Conservation (phyloP, 371 early-diverging fungal genomes). For the Chytridium lagenaria region DNA sequence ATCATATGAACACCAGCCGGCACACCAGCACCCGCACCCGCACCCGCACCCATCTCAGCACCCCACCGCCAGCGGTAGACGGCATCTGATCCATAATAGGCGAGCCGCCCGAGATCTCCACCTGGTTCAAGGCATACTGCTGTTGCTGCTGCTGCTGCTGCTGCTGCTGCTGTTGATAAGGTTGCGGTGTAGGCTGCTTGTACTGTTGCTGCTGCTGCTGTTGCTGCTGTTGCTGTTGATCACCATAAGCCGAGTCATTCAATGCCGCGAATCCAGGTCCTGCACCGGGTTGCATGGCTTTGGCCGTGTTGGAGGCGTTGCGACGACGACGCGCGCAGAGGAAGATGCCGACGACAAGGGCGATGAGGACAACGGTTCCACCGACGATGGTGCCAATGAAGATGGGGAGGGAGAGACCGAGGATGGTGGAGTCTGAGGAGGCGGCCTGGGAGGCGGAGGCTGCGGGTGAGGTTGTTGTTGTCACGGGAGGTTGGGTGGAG, state of each 20-base stretch:
- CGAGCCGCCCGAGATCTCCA: constrained; percentile 1
- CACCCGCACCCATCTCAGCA: neutral
- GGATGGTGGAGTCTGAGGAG: neutral
- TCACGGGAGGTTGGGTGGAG: neutral
- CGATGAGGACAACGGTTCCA: constrained; percentile 13
- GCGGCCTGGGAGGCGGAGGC: neutral
- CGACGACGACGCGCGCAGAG: constrained; percentile 6
- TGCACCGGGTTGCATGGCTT: constrained; percentile 10
- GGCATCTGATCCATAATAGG: neutral
- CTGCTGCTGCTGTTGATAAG: neutral
- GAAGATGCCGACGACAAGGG: neutral
- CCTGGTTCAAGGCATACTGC: constrained; percentile 5
- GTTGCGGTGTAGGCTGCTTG: too few species aligned
- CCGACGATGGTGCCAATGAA: neutral
- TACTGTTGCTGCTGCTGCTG: constrained; percentile 7
- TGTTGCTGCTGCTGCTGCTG: neutral
- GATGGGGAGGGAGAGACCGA: constrained; percentile 1
- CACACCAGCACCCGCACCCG: neutral
- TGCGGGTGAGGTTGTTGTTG: constrained; percentile 4
- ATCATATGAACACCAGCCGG: neutral
- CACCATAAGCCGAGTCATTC: neutral
- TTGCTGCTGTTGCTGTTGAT: too few species aligned
- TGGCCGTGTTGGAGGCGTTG: neutral
- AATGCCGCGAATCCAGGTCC: neutral
- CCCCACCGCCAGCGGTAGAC: neutral